phyloP scores from a whole-genome alignment of 2,329 filamentous ascomycete genomes.

The Xylariaceae sp. region DNA sequence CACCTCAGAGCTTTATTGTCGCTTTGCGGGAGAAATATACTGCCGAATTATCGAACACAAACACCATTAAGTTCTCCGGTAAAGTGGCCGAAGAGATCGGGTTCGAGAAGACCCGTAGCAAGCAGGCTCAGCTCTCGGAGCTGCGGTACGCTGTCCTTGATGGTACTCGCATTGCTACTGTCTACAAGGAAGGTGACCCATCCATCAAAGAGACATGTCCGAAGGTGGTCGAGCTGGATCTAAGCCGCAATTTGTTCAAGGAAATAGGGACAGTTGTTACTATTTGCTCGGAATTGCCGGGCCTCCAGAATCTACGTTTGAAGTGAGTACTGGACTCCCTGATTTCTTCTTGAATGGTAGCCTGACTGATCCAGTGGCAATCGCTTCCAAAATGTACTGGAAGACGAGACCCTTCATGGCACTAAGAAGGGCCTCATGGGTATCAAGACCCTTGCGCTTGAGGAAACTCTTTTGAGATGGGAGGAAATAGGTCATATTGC shows the following conservation, averaged over 20 bases:
- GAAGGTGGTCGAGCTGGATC: conserved; percentile 77
- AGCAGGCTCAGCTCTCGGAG: conserved; percentile 79
- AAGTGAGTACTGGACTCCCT: conserved; percentile 61
- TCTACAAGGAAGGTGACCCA: conserved; percentile 42
- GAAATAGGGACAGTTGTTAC: conserved; percentile 67
- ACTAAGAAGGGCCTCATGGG: conserved; percentile 52
- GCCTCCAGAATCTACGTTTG: conserved; percentile 69
- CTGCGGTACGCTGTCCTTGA: conserved; percentile 84
- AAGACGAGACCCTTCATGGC: conserved; percentile 45
- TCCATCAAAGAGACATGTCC: conserved; percentile 61
- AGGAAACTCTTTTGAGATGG: conserved; percentile 72
- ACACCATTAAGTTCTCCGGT: conserved; percentile 70
- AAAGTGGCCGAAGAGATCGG: conserved; percentile 94
- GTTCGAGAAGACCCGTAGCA: conserved; percentile 86
- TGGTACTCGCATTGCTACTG: conserved; percentile 65
- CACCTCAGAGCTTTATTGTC: conserved; percentile 74
- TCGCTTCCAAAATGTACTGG: conserved; percentile 61
- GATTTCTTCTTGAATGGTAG: background rate
- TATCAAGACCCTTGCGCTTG: conserved; percentile 67
- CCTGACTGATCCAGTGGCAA: conserved; percentile 66
- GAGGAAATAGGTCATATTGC: conserved; percentile 63
- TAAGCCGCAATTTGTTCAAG: conserved; percentile 84
- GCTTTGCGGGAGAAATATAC: conserved; percentile 87
- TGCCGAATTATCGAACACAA: conserved; percentile 54
- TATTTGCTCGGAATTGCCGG: conserved; percentile 74